A percentile compares a stretch with the other conserved stretches of the same genome.
phyloP scores from a whole-genome alignment of 345 rosid species.

The Heritiera littoralis region DNA sequence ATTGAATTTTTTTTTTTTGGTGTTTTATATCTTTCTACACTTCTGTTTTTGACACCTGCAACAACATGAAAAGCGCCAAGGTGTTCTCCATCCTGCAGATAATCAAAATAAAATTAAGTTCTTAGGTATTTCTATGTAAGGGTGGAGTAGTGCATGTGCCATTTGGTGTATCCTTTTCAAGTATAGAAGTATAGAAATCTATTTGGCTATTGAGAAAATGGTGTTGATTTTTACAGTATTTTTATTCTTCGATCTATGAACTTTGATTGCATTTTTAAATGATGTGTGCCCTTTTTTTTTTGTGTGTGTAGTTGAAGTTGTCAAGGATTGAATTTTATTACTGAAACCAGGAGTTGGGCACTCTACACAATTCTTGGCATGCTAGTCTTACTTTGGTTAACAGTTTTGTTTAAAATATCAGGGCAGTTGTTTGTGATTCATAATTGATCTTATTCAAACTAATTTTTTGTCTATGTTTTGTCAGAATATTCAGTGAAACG shows the following conservation, averaged over 20 bases:
- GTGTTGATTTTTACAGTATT: background rate
- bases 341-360: no score
- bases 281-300: background rate
- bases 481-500: background rate
- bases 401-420: background rate
- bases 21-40: background rate
- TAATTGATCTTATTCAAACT: background rate
- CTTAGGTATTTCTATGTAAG: no score
- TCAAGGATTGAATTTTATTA: no score
- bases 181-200: background rate
- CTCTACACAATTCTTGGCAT: no score
- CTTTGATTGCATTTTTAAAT: background rate
- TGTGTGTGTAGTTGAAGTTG: no score
- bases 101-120: no score
- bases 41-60: background rate
- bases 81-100: background rate
- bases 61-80: background rate
- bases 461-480: no score
- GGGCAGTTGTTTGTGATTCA: background rate
- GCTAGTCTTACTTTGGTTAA: background rate
- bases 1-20: background rate
- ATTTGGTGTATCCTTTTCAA: background rate
- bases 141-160: background rate
- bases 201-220: background rate
- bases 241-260: background rate